Percentiles rank a stretch among this genome's conserved stretches.
Evolutionary conservation across 495 filamentous ascomycete species (phyloP).

Genomic region (Friedmanniomyces endolithicus): DNA sequence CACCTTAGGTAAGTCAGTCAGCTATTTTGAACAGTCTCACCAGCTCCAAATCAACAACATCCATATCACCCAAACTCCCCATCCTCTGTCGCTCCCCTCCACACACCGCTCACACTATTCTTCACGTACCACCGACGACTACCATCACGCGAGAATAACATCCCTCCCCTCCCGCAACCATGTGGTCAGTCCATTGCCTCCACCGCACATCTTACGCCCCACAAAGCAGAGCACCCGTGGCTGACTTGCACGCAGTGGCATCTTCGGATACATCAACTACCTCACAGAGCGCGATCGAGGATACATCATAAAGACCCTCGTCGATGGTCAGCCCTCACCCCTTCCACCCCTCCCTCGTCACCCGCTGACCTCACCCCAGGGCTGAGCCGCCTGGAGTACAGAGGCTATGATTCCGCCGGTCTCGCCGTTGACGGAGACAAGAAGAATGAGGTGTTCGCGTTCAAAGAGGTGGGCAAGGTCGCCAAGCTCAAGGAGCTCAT

Average conservation of each 20-base stretch:
- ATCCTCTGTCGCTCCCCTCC: too few species aligned
- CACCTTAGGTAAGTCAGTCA: too few species aligned
- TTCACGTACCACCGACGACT: too few species aligned
- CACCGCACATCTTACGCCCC: too few species aligned
- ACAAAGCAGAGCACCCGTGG: too few species aligned
- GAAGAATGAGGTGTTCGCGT: conserved; percentile 93
- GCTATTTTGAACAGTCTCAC: too few species aligned
- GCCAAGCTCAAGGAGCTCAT: conserved; percentile 90
- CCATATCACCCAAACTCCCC: too few species aligned
- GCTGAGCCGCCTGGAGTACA: conserved; percentile 80
- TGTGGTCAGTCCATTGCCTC: too few species aligned
- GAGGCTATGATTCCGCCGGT: conserved; percentile 94
- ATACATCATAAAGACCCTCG: conserved; percentile 85
- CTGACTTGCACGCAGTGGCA: conserved; percentile 52
- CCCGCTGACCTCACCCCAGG: conserved; percentile 29
- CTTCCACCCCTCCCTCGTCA: background rate
- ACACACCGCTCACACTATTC: too few species aligned
- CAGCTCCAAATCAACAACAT: too few species aligned
- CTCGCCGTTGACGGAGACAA: conserved; percentile 95
- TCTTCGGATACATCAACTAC: conserved; percentile 95
- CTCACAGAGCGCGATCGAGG: conserved; percentile 92
- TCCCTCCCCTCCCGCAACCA: too few species aligned
- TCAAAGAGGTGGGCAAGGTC: conserved; percentile 99
- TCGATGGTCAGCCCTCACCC: conserved; percentile 59
- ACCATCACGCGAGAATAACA: too few species aligned